phyloP scores from a whole-genome alignment of 352 stramenopile genomes.

The Phytophthora syringae region DNA sequence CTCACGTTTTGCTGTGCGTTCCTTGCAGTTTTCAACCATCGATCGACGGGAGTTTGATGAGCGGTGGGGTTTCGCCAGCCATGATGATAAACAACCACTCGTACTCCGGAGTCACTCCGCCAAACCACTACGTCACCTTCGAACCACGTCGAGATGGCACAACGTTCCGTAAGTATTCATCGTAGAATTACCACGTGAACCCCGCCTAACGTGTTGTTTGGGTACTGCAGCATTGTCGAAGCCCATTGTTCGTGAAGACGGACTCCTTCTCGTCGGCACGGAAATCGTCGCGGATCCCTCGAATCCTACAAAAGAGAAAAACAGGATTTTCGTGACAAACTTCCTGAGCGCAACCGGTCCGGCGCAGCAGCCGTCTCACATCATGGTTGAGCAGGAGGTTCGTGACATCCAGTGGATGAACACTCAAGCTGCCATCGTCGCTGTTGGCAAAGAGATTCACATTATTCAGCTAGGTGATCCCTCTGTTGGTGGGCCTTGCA shows the following conservation, averaged over 20 bases:
- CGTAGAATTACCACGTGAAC: neutral
- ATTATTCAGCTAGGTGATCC: constrained; percentile 51
- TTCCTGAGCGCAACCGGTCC: constrained; percentile 31
- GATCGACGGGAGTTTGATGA: constrained; percentile 15
- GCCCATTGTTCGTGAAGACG: constrained; percentile 77
- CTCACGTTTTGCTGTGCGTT: neutral
- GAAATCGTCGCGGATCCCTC: constrained; percentile 35
- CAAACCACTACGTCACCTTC: constrained; percentile 41
- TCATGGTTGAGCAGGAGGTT: constrained; percentile 66
- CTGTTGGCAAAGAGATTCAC: constrained; percentile 78
- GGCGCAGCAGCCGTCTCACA: constrained; percentile 33
- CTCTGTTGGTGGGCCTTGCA: constrained; percentile 30
- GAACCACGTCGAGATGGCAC: constrained; percentile 36
- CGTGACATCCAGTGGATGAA: constrained; percentile 78
- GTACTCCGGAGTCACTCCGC: constrained; percentile 7
- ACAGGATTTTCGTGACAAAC: constrained; percentile 74
- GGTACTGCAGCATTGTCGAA: constrained; percentile 70
- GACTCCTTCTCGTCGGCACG: constrained; percentile 72
- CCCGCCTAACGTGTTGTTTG: constrained; percentile 7
- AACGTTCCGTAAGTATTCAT: constrained; percentile 43
- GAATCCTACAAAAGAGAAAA: constrained; percentile 25
- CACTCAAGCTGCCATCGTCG: constrained; percentile 48
- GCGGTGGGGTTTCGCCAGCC: constrained; percentile 5
- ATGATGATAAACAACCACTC: constrained; percentile 24
- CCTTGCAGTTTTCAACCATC: constrained; percentile 4